A percentile compares a stretch with the other conserved stretches of the same genome.
phyloP scores from a whole-genome alignment of 495 filamentous ascomycete genomes.

The Pyrenula massariospora region DNA sequence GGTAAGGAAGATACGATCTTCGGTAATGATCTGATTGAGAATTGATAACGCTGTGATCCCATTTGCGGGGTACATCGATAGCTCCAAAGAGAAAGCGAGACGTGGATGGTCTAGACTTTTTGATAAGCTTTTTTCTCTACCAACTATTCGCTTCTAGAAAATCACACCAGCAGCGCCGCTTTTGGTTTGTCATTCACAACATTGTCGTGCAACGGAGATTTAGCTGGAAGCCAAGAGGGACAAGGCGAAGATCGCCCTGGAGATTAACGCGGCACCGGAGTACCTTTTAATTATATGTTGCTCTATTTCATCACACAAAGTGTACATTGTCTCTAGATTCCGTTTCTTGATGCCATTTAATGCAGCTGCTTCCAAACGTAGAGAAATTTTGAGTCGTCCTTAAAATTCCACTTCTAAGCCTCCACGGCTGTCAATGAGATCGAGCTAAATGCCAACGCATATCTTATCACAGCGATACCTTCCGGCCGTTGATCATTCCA shows the following conservation, averaged over 20 bases:
- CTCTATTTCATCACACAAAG: not conserved
- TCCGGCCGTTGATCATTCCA: not conserved
- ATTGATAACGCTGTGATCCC: not conserved
- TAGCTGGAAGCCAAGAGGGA: too few relatives aligned
- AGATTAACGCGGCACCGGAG: too few relatives aligned
- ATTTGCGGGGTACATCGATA: not conserved
- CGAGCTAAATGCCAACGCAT: not conserved
- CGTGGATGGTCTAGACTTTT: too few relatives aligned
- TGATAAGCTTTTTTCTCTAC: too few relatives aligned
- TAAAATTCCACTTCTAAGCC: not conserved
- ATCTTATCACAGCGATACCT: not conserved
- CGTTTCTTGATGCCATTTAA: not conserved
- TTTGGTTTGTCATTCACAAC: too few relatives aligned
- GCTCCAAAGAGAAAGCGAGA: not conserved
- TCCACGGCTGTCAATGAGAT: not conserved
- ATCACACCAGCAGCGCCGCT: too few relatives aligned
- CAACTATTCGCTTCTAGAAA: too few relatives aligned
- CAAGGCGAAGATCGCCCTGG: too few relatives aligned
- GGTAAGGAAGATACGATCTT: too few relatives aligned
- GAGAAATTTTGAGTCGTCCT: not conserved
- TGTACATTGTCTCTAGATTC: not conserved
- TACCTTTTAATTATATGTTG: not conserved
- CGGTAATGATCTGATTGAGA: too few relatives aligned
- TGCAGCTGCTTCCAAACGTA: not conserved
- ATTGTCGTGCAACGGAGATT: too few relatives aligned